A percentile compares a stretch with the other conserved stretches of the same genome.
Conservation (phyloP, 345 rosid genomes). For the Trapa incisa region DNA sequence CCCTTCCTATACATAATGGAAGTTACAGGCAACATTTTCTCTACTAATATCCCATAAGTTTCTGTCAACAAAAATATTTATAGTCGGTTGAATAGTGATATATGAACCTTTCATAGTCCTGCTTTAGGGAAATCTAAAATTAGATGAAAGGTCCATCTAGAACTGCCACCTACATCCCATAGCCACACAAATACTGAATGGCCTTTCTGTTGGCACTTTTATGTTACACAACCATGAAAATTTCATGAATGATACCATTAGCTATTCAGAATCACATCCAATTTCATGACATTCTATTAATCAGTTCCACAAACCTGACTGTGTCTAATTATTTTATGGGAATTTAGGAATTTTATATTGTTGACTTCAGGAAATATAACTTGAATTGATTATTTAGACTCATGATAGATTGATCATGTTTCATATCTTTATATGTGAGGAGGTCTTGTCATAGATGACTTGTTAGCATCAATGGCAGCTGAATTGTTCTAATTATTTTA, state of each 20-base stretch:
- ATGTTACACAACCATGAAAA: no score
- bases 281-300: neutral
- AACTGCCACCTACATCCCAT: neutral
- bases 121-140: neutral
- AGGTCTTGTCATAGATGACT: neutral
- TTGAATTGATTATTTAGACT: neutral
- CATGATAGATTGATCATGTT: neutral
- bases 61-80: no score
- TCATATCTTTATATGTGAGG: neutral
- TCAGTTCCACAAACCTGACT: neutral
- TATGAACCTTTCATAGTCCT: no score
- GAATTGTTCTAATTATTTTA: neutral
- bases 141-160: neutral
- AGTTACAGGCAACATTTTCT: no score
- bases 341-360: neutral
- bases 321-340: neutral
- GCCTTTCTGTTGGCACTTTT: no score
- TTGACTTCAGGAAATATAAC: neutral
- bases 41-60: no score
- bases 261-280: neutral
- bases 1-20: no score
- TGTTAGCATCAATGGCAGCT: neutral
- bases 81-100: no score
- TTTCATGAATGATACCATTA: neutral
- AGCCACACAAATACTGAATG: no score